Percentiles rank a stretch among this genome's conserved stretches.
phyloP scores from a whole-genome alignment of 1,284 basidiomycete genomes.

The Leccinum solheimii region DNA sequence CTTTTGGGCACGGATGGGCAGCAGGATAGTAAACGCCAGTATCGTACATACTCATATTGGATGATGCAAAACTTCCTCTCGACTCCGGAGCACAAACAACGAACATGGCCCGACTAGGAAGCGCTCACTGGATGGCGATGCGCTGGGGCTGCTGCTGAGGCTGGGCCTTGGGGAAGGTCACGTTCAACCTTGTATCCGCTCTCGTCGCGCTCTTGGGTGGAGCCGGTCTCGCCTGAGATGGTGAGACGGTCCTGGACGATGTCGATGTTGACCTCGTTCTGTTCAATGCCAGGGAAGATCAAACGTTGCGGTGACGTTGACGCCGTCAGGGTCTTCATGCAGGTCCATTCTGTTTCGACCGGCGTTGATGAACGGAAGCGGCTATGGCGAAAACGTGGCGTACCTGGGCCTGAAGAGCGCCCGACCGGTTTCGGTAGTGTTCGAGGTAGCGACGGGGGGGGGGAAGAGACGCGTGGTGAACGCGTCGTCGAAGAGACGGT shows the following conservation, averaged over 20 bases:
- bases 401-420: constrained; percentile 33
- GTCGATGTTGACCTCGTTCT: constrained; percentile 45
- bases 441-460: constrained; percentile 12
- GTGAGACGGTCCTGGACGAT: constrained; percentile 44
- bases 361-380: background rate
- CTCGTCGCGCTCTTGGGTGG: constrained; percentile 39
- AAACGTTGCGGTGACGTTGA: constrained; percentile 49
- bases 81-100: background rate
- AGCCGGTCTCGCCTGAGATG: constrained; percentile 45
- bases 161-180: constrained; percentile 46
- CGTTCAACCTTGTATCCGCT: constrained; percentile 46
- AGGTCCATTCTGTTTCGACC: constrained; percentile 44
- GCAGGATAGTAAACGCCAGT: background rate
- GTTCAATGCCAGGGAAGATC: constrained; percentile 51
- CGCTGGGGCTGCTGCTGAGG: constrained; percentile 38
- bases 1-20: background rate
- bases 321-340: constrained; percentile 40
- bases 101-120: background rate
- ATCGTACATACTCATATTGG: constrained; percentile 8
- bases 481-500: constrained; percentile 51
- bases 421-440: constrained; percentile 11
- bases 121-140: constrained; percentile 35
- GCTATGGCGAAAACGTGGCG: background rate
- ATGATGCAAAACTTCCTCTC: background rate
- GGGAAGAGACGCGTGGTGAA: constrained; percentile 33